A percentile compares a stretch with the other conserved stretches of the same genome.
phyloP scores from a whole-genome alignment of 257 asterid genomes.

The Mitragyna speciosa region DNA sequence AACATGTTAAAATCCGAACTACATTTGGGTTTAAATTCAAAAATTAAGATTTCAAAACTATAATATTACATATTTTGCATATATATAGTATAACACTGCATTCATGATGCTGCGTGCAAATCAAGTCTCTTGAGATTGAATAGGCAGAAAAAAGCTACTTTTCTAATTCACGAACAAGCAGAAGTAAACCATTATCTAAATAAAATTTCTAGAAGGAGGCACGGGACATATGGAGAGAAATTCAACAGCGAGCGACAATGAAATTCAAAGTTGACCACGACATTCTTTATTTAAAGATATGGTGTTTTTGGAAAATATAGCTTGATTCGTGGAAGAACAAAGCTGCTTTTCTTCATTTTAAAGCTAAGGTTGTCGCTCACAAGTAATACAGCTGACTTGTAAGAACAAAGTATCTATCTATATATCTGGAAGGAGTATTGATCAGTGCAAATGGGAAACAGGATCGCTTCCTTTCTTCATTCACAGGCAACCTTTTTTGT shows the following conservation, averaged over 20 bases:
- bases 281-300: slow-evolving; percentile 6
- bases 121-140: not conserved
- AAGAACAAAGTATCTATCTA: not conserved
- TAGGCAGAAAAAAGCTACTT: not conserved
- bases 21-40: too few relatives aligned
- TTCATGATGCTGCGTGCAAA: not conserved
- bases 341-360: slow-evolving; percentile 26
- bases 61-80: too few relatives aligned
- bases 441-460: not conserved
- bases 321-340: slow-evolving; percentile 15
- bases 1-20: not conserved
- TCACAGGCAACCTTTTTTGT: slow-evolving; percentile 13
- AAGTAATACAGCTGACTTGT: not conserved
- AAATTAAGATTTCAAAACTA: too few relatives aligned
- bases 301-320: slow-evolving; percentile 5
- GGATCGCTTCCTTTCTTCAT: slow-evolving; percentile 34
- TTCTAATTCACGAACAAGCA: not conserved
- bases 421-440: too few relatives aligned
- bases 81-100: not conserved
- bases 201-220: slow-evolving; percentile 15
- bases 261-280: slow-evolving; percentile 26
- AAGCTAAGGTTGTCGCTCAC: slow-evolving; percentile 17
- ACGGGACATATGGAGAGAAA: not conserved
- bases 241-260: slow-evolving; percentile 19
- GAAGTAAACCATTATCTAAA: slow-evolving; percentile 19